These are phyloP conservation scores for Tilletia setariae DNA, from an alignment of 1,284 basidiomycete genomes.

Conservation along the genomic window DNA sequence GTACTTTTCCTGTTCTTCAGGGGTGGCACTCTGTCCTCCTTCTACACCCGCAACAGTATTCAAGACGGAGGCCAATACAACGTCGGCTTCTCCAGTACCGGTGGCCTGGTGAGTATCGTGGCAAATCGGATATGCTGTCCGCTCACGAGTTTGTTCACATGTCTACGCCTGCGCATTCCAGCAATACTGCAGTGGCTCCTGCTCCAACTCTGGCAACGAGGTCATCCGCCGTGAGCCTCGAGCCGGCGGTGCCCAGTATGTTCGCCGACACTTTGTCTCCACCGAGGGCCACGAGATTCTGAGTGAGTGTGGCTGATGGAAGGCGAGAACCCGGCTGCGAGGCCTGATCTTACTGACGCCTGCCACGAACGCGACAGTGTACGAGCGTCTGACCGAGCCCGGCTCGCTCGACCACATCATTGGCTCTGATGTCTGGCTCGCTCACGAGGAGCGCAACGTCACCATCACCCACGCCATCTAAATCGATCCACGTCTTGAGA, in stretches of 20 bases:
- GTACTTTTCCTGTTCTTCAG: not conserved
- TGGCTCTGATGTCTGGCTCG: conserved; percentile 32
- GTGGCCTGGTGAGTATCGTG: conserved; percentile 22
- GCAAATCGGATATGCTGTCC: too few relatives aligned
- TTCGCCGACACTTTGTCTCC: conserved; percentile 24
- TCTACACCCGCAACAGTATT: conserved; percentile 31
- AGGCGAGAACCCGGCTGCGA: too few relatives aligned
- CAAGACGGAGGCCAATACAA: conserved; percentile 32
- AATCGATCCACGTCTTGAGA: not conserved
- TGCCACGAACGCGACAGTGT: conserved; percentile 27
- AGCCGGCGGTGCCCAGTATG: conserved; percentile 22
- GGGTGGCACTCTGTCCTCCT: conserved; percentile 30
- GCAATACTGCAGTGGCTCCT: conserved; percentile 31
- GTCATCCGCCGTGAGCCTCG: conserved; percentile 21
- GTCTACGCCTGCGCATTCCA: too few relatives aligned
- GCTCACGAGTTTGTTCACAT: too few relatives aligned
- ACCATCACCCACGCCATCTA: conserved; percentile 27
- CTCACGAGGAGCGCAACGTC: conserved; percentile 33
- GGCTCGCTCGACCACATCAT: conserved; percentile 32
- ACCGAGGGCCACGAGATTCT: conserved; percentile 31
- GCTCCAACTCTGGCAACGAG: conserved; percentile 35
- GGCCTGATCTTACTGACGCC: not conserved
- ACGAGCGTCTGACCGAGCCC: conserved; percentile 27
- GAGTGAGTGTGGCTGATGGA: conserved; percentile 24
- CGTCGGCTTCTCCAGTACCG: conserved; percentile 29